Base-by-base conservation (phyloP, 192 early-diverging fungal species). In the Coemansia sp. region DNA sequence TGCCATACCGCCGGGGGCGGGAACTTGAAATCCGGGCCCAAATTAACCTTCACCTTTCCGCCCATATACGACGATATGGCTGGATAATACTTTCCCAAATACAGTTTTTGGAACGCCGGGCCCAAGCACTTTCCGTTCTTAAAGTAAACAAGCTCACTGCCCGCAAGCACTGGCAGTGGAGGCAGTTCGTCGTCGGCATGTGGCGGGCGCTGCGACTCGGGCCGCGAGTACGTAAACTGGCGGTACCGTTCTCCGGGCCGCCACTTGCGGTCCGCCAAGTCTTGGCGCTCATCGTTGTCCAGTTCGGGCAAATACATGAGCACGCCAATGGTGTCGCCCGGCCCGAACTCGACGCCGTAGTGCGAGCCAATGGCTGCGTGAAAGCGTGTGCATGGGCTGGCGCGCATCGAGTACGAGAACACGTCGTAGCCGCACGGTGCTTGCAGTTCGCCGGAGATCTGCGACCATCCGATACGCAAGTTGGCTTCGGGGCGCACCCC, bases 71-170 rank as follows among this genome's bases (percentile, higher is more conserved):
- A 80, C 28, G 90, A 88, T 11, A 92, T 81, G 1, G 90, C 87
- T 18, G 89, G 86, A 50, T 92, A 82, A 76, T 92, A 92, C 72
- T 92, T 92, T 76, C 89, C 88, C 18, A 81, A 68, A 40, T 85
- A 82, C 6, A 90, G 76, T 49, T 88, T 79, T 24, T 71, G 71
- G 70, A 88, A 90, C 2, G 86, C 88, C 1, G 83, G 73, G 8
- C 90, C 88, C 25, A 90, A 60, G 21, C 80, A 76, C 56, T 74
- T 69, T 20, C 88, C 90, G 64, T 92, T 89, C 44, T 78, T 78
- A 58, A 84, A 90, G 70, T 85, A 88, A 18, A 76, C 73, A 12
- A 90, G 86, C 67, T 85, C 79, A 71, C 86, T 87, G 11, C 79
- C 82, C 0, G 56, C 38, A 4, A 84, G 55, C 18, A 82, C 74